Evolutionary conservation across 768 basidiomycete species (phyloP).

Genomic region (Mycena rosella): DNA sequence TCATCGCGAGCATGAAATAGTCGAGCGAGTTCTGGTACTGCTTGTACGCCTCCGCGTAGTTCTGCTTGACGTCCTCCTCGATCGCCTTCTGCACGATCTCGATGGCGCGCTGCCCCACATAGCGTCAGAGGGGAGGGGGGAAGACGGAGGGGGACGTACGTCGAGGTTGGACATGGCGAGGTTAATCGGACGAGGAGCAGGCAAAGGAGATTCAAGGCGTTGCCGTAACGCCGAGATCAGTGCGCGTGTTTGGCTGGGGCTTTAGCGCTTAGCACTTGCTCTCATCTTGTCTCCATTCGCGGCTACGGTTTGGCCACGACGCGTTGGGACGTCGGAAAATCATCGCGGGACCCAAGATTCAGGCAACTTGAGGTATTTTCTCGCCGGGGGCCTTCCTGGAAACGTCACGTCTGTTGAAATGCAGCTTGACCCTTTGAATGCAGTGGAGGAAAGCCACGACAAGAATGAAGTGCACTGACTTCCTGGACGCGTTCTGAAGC

Average conservation of each 20-base stretch:
- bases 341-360: too few relatives aligned
- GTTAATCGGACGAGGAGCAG: not conserved
- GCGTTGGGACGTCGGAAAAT: too few relatives aligned
- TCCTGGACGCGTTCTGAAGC: too few relatives aligned
- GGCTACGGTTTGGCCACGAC: too few relatives aligned
- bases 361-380: too few relatives aligned
- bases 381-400: too few relatives aligned
- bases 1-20: conserved; percentile 98
- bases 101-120: conserved; percentile 78
- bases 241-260: not conserved
- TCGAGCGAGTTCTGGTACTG: conserved; percentile 95
- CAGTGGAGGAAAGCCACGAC: too few relatives aligned
- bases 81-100: conserved; percentile 94
- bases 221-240: not conserved
- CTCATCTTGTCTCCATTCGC: too few relatives aligned
- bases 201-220: conserved; percentile 20
- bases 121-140: not conserved
- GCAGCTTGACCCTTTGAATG: too few relatives aligned
- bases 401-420: too few relatives aligned
- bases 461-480: too few relatives aligned
- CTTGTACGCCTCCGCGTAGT: conserved; percentile 96
- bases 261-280: too few relatives aligned
- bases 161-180: conserved; percentile 37
- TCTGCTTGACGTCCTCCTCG: conserved; percentile 92
- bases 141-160: conserved; percentile 15